Evolutionary conservation across 495 filamentous ascomycete genomes (phyloP).

Genomic region (Penicillium robsamsonii): DNA sequence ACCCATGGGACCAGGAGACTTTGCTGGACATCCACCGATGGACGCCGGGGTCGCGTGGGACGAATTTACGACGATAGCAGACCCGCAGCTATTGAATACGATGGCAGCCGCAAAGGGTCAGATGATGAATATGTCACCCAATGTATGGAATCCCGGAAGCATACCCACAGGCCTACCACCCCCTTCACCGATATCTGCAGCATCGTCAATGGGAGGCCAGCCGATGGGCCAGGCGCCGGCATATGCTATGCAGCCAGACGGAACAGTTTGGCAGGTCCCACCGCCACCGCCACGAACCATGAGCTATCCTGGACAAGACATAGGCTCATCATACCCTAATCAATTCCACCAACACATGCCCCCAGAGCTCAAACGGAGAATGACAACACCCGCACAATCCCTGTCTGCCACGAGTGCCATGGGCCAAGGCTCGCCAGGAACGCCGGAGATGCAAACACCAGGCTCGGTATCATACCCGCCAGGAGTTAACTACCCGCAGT

Average conservation of each 20-base stretch:
- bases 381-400: constrained; percentile 43
- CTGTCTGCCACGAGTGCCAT: constrained; percentile 22
- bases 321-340: constrained; percentile 29
- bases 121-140: constrained; percentile 40
- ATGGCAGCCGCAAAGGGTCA: constrained; percentile 35
- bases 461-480: constrained; percentile 38
- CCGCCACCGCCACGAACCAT: constrained; percentile 36
- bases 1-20: constrained; percentile 30
- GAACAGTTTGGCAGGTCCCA: constrained; percentile 41
- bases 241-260: constrained; percentile 41
- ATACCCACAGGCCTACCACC: constrained; percentile 30
- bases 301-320: constrained; percentile 41
- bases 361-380: constrained; percentile 41
- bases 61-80: constrained; percentile 44
- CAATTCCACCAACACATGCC: constrained; percentile 36
- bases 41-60: constrained; percentile 41
- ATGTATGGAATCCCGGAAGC: constrained; percentile 30
- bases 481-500: constrained; percentile 36
- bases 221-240: constrained; percentile 29
- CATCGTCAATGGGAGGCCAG: constrained; percentile 38
- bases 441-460: constrained; percentile 32
- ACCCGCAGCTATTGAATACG: constrained; percentile 38
- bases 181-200: constrained; percentile 31
- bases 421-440: constrained; percentile 30
- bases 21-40: constrained; percentile 32